Evolutionary conservation across 2,329 filamentous ascomycete genomes (phyloP), one percentile per base, ranked within the genome.

Genomic region (Fusarium irregulare): DNA sequence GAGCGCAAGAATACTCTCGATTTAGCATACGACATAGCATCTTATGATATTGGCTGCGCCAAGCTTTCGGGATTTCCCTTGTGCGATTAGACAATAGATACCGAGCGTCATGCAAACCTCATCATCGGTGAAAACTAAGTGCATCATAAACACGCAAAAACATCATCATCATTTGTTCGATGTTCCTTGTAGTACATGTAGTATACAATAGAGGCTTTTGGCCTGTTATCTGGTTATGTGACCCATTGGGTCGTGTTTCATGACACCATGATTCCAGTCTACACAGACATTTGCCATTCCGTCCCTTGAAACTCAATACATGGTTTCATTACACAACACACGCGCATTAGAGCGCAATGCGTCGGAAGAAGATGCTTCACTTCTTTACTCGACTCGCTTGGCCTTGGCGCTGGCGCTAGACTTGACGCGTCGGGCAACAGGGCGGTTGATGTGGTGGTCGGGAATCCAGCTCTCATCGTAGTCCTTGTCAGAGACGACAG

Each of bases 401-500:
- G 73, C 76, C 81, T 86, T 87, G 73, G 80, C 82, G 67, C 81
- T 83, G 64, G 84, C 82, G 71, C 85, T 82, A 72, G 85, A 88
- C 87, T 90, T 90, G 80, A 88, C 86, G 71, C 88, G 87, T 80
- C 87, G 87, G 60, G 88, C 92, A 73, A 92, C 86, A 40, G 95
- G 94, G 75, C 93, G 91, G 85, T 95, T 93, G 80, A 98, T 89
- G 83, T 98, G 94, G 80, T 92, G 89, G 68, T 90, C 89, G 30
- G 94, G 94, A 75, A 98, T 97, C 94, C 95, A 98, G 85, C 91
- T 93, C 85, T 95, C 91, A 76, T 97, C 94, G 81, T 94, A 97
- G 66, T 86, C 86, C 83, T 93, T 93, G 66, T 87, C 84, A 68
- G 90, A 86, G 64, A 90, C 88, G 70, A 88, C 89, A 60, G 91